phyloP scores from a whole-genome alignment of 345 rosid species.

The Turnera subulata region DNA sequence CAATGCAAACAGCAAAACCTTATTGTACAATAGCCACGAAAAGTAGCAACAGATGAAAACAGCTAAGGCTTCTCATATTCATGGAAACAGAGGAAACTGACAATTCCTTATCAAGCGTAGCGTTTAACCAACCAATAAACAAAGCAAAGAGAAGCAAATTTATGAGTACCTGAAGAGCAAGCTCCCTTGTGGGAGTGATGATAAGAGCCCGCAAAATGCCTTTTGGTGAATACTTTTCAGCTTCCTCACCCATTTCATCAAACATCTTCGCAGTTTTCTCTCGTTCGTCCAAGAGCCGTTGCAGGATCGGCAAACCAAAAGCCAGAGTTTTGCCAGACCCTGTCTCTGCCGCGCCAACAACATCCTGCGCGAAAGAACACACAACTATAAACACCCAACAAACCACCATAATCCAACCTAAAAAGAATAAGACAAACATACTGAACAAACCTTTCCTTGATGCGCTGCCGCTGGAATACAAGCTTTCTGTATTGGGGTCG shows the following conservation, averaged over 20 bases:
- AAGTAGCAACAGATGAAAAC: no score
- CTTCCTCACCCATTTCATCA: conserved; percentile 55
- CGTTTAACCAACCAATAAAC: background rate
- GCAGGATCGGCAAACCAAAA: conserved; percentile 92
- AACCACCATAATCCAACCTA: conserved; percentile 3
- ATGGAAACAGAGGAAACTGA: background rate
- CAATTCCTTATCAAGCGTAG: background rate
- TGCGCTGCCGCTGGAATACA: conserved; percentile 88
- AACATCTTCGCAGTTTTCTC: conserved; percentile 53
- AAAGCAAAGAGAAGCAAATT: conserved; percentile 14
- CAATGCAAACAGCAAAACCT: no score
- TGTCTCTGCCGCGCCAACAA: conserved; percentile 94
- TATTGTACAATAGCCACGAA: no score
- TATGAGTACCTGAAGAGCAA: conserved; percentile 74
- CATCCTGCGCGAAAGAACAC: conserved; percentile 55
- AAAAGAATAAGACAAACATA: background rate
- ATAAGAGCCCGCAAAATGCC: conserved; percentile 83
- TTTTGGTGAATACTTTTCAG: conserved; percentile 56
- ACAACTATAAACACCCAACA: conserved; percentile 1
- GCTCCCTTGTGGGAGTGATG: conserved; percentile 94
- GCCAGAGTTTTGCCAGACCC: conserved; percentile 99
- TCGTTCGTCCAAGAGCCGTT: conserved; percentile 81
- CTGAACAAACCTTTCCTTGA: conserved; percentile 78
- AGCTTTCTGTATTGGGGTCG: conserved; percentile 86
- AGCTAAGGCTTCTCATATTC: no score